phyloP scores from a whole-genome alignment of 768 basidiomycete genomes.

The Leccinum variicolor region DNA sequence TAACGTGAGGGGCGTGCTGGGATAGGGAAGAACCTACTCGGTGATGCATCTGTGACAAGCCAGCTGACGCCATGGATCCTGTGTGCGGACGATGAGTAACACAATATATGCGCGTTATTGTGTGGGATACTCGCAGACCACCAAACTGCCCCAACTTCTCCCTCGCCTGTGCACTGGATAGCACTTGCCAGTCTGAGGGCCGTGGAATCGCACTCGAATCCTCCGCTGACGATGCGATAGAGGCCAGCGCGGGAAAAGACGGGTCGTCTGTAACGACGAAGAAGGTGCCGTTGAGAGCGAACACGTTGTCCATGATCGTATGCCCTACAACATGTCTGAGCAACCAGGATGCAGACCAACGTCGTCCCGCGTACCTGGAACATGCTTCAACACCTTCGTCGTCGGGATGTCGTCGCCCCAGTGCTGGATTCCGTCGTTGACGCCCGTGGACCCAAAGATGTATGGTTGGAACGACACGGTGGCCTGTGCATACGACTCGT shows the following conservation, averaged over 20 bases:
- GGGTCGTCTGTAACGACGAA: conserved; percentile 72
- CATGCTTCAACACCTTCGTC: conserved; percentile 58
- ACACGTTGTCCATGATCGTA: conserved; percentile 80
- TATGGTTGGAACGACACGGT: conserved; percentile 23
- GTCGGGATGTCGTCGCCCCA: conserved; percentile 58
- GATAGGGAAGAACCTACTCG: conserved; percentile 39
- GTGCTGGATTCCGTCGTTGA: conserved; percentile 50
- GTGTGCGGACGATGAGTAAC: background rate
- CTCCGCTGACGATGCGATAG: conserved; percentile 43
- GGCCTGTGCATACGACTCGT: conserved; percentile 9
- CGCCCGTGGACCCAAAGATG: conserved; percentile 27
- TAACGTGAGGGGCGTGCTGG: background rate
- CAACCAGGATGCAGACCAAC: background rate
- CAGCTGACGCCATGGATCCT: conserved; percentile 71
- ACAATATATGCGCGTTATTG: background rate
- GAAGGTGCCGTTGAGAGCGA: conserved; percentile 66
- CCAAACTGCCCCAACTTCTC: conserved; percentile 49
- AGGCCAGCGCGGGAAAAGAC: conserved; percentile 52
- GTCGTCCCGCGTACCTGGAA: conserved; percentile 48
- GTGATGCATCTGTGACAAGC: conserved; percentile 52
- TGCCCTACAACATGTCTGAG: conserved; percentile 50
- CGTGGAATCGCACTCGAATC: conserved; percentile 39
- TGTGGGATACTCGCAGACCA: conserved; percentile 42
- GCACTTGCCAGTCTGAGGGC: conserved; percentile 55
- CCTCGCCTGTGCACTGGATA: conserved; percentile 50